Conservation (phyloP, 192 early-diverging fungal species). For the Diversispora eburnea region DNA sequence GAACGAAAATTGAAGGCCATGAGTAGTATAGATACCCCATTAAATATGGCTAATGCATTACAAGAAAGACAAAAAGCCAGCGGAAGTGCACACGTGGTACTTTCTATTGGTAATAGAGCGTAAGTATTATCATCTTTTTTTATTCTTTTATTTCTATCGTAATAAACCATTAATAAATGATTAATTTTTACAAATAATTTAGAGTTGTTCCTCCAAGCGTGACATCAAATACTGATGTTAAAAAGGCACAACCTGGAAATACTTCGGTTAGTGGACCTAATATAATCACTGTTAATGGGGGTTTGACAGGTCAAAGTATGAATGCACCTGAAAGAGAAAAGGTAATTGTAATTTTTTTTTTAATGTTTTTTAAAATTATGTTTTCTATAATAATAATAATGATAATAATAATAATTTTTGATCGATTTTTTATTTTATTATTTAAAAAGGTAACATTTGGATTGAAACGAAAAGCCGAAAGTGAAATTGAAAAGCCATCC, state of each 20-base stretch:
- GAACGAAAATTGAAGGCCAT: conserved; percentile 74
- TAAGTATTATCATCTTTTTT: conserved; percentile 26
- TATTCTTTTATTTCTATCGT: not conserved
- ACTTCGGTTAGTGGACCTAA: conserved; percentile 27
- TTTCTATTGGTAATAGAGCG: conserved; percentile 73
- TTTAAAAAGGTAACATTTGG: conserved; percentile 35
- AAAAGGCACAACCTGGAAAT: not conserved
- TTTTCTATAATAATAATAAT: not conserved
- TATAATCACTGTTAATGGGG: conserved; percentile 32
- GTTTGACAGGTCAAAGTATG: conserved; percentile 39
- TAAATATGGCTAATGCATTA: conserved; percentile 69
- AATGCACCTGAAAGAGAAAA: conserved; percentile 47
- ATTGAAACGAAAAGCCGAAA: conserved; percentile 44
- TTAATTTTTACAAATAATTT: conserved; percentile 1
- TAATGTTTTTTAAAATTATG: not conserved
- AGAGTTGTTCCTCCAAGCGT: conserved; percentile 42
- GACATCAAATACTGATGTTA: conserved; percentile 15
- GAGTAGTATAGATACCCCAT: conserved; percentile 69
- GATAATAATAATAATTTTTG: not conserved
- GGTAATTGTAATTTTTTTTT: conserved; percentile 10
- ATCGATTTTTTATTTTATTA: not conserved
- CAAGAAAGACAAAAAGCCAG: conserved; percentile 64
- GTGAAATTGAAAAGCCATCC: conserved; percentile 28
- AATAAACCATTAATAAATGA: not conserved
- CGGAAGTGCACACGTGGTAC: conserved; percentile 77